These are phyloP conservation scores for Micractinium sp. DNA, from an alignment of 139 green algal genomes.

Conservation along the genomic window DNA sequence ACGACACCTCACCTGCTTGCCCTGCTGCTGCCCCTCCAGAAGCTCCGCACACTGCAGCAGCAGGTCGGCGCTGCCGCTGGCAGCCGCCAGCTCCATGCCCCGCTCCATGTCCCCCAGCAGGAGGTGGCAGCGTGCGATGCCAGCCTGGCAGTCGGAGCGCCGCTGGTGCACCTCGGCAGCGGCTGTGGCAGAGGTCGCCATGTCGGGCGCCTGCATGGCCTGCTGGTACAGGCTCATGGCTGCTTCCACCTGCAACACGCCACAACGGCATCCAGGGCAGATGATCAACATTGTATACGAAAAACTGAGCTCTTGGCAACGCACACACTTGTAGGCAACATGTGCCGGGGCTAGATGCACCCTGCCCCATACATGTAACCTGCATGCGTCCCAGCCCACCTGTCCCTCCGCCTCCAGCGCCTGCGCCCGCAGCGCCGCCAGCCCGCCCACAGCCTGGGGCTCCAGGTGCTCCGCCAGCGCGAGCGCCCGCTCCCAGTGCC, in stretches of 20 bases:
- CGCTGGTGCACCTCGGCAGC: background rate
- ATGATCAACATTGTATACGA: no score
- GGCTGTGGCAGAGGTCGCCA: background rate
- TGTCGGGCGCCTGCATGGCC: constrained; percentile 1
- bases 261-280: background rate
- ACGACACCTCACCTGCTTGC: constrained; percentile 20
- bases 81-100: constrained; percentile 61
- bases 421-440: constrained; percentile 22
- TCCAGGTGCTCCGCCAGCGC: constrained; percentile 75
- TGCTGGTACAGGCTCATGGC: constrained; percentile 5
- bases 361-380: no score
- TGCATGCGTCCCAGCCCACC: background rate
- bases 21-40: constrained; percentile 69
- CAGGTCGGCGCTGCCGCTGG: constrained; percentile 55
- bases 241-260: background rate
- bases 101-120: constrained; percentile 72
- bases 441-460: constrained; percentile 48
- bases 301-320: no score
- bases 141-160: constrained; percentile 26
- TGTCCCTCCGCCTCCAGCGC: constrained; percentile 14
- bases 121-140: constrained; percentile 68
- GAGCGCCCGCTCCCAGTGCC: constrained; percentile 81
- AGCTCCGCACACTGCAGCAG: constrained; percentile 80
- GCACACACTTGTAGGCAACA: background rate
- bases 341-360: no score